Conservation (phyloP, 352 stramenopile genomes). For the Globisporangium spinosum region DNA sequence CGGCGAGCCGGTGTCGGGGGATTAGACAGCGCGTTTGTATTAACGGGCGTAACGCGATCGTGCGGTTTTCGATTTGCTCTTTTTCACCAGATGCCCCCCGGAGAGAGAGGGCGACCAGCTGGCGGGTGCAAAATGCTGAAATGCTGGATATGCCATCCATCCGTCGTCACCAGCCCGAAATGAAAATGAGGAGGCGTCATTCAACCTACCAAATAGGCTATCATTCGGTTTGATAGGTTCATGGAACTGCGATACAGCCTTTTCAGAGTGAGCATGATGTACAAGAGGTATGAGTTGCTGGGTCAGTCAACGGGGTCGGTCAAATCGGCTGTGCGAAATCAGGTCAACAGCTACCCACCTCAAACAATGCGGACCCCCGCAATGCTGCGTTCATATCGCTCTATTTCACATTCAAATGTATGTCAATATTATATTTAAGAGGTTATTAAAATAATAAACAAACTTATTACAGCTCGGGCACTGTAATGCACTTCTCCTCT, state of each 20-base stretch:
- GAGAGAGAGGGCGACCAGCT: background rate
- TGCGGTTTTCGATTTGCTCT: background rate
- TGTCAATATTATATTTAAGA: background rate
- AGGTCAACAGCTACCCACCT: background rate
- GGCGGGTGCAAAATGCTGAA: background rate
- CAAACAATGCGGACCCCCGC: background rate
- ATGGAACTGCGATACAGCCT: background rate
- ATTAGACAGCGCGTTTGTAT: background rate
- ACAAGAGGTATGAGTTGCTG: too few relatives aligned
- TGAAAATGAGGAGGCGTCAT: slow-evolving; percentile 1
- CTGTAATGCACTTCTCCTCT: background rate
- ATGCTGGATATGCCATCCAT: background rate
- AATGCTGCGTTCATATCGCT: background rate
- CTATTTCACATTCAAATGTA: background rate
- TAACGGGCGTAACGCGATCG: background rate
- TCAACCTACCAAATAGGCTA: background rate
- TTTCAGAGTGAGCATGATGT: background rate
- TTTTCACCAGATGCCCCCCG: background rate
- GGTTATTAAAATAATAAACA: background rate
- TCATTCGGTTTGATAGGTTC: background rate
- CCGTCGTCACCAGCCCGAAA: background rate
- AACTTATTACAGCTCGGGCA: background rate
- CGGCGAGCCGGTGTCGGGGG: too few relatives aligned
- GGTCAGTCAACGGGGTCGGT: background rate
- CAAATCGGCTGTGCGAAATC: background rate